Percentiles rank a stretch among this genome's conserved stretches.
Evolutionary conservation across 78 protist genomes (phyloP).

Genomic region (Monocercomonoides exilis): DNA sequence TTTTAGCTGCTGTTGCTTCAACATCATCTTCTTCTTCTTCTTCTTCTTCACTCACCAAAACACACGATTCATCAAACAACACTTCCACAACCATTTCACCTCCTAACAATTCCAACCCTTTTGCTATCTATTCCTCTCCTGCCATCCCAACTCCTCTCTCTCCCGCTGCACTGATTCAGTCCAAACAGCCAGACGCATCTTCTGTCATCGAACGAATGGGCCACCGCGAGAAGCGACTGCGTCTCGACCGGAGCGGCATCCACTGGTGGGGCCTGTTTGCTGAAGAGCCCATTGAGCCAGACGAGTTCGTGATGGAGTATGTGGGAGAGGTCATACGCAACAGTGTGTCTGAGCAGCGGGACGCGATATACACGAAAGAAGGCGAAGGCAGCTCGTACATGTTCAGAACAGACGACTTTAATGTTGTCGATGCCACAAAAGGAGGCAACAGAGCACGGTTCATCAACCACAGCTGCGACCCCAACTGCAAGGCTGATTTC

Average conservation of each 20-base stretch:
- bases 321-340: conserved; percentile 84
- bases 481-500: conserved; percentile 82
- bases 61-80: too few species aligned
- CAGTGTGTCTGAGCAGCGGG: conserved; percentile 71
- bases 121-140: too few species aligned
- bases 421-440: conserved; percentile 85
- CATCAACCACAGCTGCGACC: conserved; percentile 95
- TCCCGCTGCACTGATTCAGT: too few species aligned
- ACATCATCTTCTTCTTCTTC: too few species aligned
- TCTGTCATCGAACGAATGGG: too few species aligned
- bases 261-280: conserved; percentile 81
- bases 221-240: conserved; percentile 9
- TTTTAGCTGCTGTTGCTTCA: too few species aligned
- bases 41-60: too few species aligned
- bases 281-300: conserved; percentile 45
- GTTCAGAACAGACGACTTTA: conserved; percentile 76
- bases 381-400: conserved; percentile 63
- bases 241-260: conserved; percentile 52
- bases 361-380: conserved; percentile 51
- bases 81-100: too few species aligned
- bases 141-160: too few species aligned
- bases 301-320: conserved; percentile 87
- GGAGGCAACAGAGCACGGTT: conserved; percentile 86
- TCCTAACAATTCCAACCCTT: too few species aligned
- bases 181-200: too few species aligned